Evolutionary conservation across 805 yeast genomes (phyloP), one percentile per base, ranked within the genome.

Genomic region (Candida stauntonica): DNA sequence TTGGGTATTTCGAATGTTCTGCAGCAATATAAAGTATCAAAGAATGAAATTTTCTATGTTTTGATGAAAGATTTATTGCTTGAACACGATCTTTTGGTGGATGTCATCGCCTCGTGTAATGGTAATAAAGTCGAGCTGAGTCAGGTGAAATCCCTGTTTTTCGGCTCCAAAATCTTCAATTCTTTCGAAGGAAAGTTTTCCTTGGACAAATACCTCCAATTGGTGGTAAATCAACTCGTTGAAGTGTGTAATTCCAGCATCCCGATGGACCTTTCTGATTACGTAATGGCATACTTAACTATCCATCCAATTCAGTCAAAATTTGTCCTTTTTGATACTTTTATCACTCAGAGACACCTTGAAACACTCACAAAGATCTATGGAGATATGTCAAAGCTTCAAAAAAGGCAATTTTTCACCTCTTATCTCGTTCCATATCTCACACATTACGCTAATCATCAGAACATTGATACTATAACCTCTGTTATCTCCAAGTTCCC

Each of bases 271-370:
- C 18, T 36, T 1, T 30, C 41, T 7, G 52, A 47, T 0, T 48
- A 41, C 35, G 34, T 55, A 18, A 27, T 50, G 14, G 14, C 51
- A 3, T 52, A 26, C 18, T 37, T 55, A 12, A 45, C 58, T 14
- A 32, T 55, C 3, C 60, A 55, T 28, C 55, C 59, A 14, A 32
- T 54, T 9, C 55, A 54, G 24, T 35, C 59, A 2, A 50, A 44
- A 23, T 4, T 18, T 1, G 21, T 18, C 0, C 35, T 52, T 0
- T 53, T 53, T 30, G 32, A 46, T 3, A 35, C 38, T 0, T 48
- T 51, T 14, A 21, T 55, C 5, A 46, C 35, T 1, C 31, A 24
- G 1, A 11, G 34, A 2, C 39, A 44, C 30, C 47, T 51, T 17
- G 7, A 23, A 1, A 24, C 17, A 2, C 26, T 52, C 1, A 11